phyloP scores from a whole-genome alignment of 2,329 filamentous ascomycete genomes.

The Bipolaris bicolor region DNA sequence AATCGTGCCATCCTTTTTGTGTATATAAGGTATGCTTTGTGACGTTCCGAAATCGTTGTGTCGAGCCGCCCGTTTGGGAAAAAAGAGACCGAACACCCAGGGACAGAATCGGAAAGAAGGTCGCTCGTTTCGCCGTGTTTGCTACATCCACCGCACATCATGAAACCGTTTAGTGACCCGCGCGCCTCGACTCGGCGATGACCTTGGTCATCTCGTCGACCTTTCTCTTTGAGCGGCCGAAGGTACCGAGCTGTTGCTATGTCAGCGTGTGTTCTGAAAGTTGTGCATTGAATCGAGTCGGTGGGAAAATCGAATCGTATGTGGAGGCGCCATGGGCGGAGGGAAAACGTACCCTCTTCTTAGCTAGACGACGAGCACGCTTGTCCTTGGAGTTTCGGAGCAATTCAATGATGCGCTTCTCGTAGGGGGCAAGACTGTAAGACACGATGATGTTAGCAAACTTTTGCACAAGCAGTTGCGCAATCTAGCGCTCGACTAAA shows the following conservation, averaged over 20 bases:
- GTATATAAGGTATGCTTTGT: slow-evolving; percentile 26
- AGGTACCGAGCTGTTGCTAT: slow-evolving; percentile 81
- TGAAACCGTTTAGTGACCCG: slow-evolving; percentile 64
- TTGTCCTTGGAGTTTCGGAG: slow-evolving; percentile 99
- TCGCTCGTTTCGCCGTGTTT: slow-evolving; percentile 32
- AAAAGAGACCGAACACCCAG: slow-evolving; percentile 45
- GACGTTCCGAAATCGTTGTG: slow-evolving; percentile 38
- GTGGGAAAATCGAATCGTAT: slow-evolving; percentile 4
- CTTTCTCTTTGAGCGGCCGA: slow-evolving; percentile 99
- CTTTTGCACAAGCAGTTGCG: background rate
- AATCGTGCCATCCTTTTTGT: slow-evolving; percentile 37
- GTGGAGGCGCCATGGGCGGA: background rate
- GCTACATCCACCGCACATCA: slow-evolving; percentile 31
- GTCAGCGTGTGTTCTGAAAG: slow-evolving; percentile 35
- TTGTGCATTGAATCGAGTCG: slow-evolving; percentile 1
- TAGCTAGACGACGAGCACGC: slow-evolving; percentile 97
- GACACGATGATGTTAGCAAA: slow-evolving; percentile 15
- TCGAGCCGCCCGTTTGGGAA: slow-evolving; percentile 34
- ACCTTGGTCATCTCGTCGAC: slow-evolving; percentile 98
- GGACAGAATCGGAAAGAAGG: slow-evolving; percentile 43
- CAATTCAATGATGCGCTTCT: slow-evolving; percentile 98
- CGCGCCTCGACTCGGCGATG: slow-evolving; percentile 92
- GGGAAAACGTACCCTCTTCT: slow-evolving; percentile 83
- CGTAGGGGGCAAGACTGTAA: slow-evolving; percentile 59
- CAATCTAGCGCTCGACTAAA: background rate